Percentiles rank a stretch among this genome's conserved stretches.
These are phyloP conservation scores for Aegilops longissima DNA, from an alignment of 176 grass and related monocot genomes.

Conservation along the genomic window DNA sequence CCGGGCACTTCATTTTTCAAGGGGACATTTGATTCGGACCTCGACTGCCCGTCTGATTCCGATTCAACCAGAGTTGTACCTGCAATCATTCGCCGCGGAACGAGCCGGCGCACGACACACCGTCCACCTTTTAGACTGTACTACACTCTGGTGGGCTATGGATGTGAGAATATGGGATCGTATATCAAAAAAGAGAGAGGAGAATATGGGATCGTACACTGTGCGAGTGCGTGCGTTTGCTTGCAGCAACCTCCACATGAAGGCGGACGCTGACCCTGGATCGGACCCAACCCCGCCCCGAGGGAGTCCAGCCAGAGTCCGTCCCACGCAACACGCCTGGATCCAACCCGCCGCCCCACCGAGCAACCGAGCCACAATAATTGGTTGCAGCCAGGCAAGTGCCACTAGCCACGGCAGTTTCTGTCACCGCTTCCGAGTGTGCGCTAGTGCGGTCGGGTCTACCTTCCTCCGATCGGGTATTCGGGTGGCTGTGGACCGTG, in stretches of 20 bases:
- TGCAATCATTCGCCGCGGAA: too few relatives aligned
- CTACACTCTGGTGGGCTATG: too few relatives aligned
- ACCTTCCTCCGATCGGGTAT: too few relatives aligned
- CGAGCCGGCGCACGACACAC: too few relatives aligned
- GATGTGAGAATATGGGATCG: background rate
- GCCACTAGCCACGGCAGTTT: background rate
- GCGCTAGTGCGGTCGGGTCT: background rate
- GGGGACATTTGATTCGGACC: too few relatives aligned
- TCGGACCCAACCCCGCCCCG: background rate
- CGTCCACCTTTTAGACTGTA: too few relatives aligned
- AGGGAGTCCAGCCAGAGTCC: background rate
- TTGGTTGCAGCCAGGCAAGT: background rate
- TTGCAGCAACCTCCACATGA: background rate
- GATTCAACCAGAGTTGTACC: too few relatives aligned
- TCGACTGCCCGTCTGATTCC: too few relatives aligned
- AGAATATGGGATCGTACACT: background rate
- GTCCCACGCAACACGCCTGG: background rate
- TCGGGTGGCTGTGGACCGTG: background rate
- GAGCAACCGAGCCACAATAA: background rate
- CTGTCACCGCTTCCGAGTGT: background rate
- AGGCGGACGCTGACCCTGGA: constrained; percentile 9
- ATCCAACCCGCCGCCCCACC: background rate
- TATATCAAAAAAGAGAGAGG: too few relatives aligned
- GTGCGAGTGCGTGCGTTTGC: background rate
- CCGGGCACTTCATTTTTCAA: too few relatives aligned